Percentiles rank a stretch among this genome's conserved stretches.
These are phyloP conservation scores for Strobilomyces confusus DNA, from an alignment of 768 basidiomycete species.

Conservation along the genomic window DNA sequence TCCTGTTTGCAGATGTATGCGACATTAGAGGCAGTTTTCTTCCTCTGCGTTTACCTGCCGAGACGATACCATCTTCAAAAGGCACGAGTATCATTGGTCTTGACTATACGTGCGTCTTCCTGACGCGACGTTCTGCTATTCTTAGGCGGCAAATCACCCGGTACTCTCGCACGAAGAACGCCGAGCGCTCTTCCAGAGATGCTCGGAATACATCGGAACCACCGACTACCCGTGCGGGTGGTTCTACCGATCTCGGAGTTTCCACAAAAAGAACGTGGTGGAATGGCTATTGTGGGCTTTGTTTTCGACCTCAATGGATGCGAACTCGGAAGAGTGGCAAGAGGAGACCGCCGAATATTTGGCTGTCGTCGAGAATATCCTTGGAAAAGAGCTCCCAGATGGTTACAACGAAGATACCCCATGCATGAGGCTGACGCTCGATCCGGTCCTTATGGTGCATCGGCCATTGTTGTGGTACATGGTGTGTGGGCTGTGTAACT, in stretches of 20 bases:
- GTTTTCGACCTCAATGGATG: constrained; percentile 41
- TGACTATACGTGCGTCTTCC: not conserved
- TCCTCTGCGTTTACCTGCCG: constrained; percentile 46
- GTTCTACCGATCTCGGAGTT: constrained; percentile 39
- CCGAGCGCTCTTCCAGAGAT: constrained; percentile 45
- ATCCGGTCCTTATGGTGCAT: constrained; percentile 52
- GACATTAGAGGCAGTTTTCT: constrained; percentile 46
- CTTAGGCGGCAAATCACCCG: constrained; percentile 37
- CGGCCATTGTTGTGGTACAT: constrained; percentile 64
- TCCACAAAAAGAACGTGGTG: constrained; percentile 45
- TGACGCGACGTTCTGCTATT: not conserved
- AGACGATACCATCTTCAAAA: constrained; percentile 44
- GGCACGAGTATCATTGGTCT: constrained; percentile 19
- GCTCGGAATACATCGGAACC: constrained; percentile 26
- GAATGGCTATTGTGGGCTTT: constrained; percentile 69
- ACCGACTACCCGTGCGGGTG: constrained; percentile 43
- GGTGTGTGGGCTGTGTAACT: constrained; percentile 33
- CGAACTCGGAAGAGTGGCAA: constrained; percentile 36
- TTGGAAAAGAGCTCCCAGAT: constrained; percentile 39
- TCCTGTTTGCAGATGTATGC: constrained; percentile 31
- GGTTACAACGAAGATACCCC: constrained; percentile 38
- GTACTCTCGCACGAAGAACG: constrained; percentile 40
- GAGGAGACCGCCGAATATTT: constrained; percentile 53
- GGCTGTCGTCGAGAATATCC: constrained; percentile 33
- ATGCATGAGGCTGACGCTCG: constrained; percentile 52